Percentiles rank a stretch among this genome's conserved stretches.
These are phyloP conservation scores for Alternaria longipes DNA, from an alignment of 2,329 filamentous ascomycete genomes.

Conservation along the genomic window DNA sequence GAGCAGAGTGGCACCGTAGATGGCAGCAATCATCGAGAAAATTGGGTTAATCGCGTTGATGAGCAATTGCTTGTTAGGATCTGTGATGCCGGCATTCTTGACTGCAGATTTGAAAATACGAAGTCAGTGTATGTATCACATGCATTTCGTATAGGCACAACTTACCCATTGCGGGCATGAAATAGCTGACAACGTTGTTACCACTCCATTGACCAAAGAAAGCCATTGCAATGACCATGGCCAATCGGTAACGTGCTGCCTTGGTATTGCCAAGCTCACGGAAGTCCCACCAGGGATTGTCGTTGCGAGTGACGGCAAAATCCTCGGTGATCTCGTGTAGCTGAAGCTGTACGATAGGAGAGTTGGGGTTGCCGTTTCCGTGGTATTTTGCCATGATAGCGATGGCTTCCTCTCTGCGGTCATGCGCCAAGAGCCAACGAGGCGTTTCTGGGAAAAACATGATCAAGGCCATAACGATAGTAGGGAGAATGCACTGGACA, in stretches of 20 bases:
- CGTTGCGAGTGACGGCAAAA: constrained; percentile 37
- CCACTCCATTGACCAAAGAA: constrained; percentile 56
- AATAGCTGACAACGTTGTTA: constrained; percentile 48
- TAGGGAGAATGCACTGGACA: constrained; percentile 41
- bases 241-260: constrained; percentile 46
- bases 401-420: constrained; percentile 65
- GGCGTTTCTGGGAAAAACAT: constrained; percentile 43
- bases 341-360: constrained; percentile 49
- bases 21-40: constrained; percentile 50
- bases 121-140: no score
- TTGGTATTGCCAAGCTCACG: constrained; percentile 45
- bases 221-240: constrained; percentile 53
- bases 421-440: constrained; percentile 59
- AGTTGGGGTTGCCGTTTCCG: constrained; percentile 56
- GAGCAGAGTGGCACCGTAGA: constrained; percentile 51
- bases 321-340: constrained; percentile 50
- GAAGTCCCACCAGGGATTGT: constrained; percentile 51
- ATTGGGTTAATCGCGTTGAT: constrained; percentile 55
- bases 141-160: no score
- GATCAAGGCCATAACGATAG: constrained; percentile 58
- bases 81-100: constrained; percentile 1
- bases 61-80: constrained; percentile 50
- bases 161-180: constrained; percentile 33
- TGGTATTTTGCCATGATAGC: constrained; percentile 68
- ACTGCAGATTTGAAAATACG: background rate